A percentile compares a stretch with the other conserved stretches of the same genome.
Conservation (phyloP, 345 rosid species). For the Ceriops decandra region DNA sequence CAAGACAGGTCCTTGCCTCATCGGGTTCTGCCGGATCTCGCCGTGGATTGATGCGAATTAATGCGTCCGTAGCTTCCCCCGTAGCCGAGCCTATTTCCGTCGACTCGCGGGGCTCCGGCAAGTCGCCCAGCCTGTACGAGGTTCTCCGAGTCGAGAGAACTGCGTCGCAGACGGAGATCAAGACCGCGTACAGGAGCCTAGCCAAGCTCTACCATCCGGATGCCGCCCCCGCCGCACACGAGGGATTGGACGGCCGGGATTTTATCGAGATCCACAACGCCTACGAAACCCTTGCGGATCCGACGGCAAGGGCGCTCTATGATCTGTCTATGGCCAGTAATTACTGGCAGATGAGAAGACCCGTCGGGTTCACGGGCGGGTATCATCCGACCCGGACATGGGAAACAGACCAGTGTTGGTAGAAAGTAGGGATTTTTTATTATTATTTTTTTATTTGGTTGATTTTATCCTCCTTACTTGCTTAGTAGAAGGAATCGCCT, state of each 20-base stretch:
- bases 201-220: constrained; percentile 69
- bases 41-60: neutral
- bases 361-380: constrained; percentile 19
- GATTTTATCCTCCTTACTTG: too few species aligned
- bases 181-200: constrained; percentile 25
- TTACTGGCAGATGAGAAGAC: constrained; percentile 4
- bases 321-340: constrained; percentile 45
- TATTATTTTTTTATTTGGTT: too few species aligned
- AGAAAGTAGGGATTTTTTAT: neutral
- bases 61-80: constrained; percentile 8
- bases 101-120: neutral
- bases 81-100: neutral
- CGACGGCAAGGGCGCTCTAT: constrained; percentile 61
- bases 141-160: constrained; percentile 19
- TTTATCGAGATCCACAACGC: constrained; percentile 74
- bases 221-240: constrained; percentile 23
- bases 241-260: constrained; percentile 41
- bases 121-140: constrained; percentile 17
- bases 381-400: constrained; percentile 51
- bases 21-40: neutral
- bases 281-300: constrained; percentile 70
- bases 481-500: too few species aligned
- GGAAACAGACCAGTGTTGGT: constrained; percentile 98
- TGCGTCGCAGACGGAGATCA: constrained; percentile 18
- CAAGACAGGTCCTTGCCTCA: too few species aligned